These are phyloP conservation scores for Nakataea oryzae DNA, from an alignment of 2,329 filamentous ascomycete species.

Conservation along the genomic window DNA sequence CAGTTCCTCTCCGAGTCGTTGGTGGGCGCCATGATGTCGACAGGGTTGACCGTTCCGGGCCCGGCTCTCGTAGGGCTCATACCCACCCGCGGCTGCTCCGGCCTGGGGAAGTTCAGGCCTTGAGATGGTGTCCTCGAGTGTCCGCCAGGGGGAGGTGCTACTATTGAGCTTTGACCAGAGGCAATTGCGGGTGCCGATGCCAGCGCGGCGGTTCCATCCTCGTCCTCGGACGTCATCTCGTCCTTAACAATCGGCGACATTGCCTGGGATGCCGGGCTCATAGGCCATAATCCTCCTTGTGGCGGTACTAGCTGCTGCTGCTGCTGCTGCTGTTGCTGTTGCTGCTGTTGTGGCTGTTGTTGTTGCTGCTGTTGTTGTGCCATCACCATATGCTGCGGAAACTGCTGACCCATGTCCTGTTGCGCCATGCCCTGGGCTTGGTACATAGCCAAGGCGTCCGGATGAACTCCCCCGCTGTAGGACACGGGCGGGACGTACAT, in stretches of 20 bases:
- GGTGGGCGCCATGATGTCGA: conserved; percentile 39
- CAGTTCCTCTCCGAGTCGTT: conserved; percentile 22
- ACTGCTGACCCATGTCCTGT: not conserved
- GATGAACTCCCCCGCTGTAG: conserved; percentile 1
- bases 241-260: conserved; percentile 8
- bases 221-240: conserved; percentile 1
- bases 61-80: conserved; percentile 20
- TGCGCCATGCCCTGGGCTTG: not conserved
- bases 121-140: not conserved
- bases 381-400: conserved; percentile 5
- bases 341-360: conserved; percentile 1
- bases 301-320: not conserved
- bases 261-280: conserved; percentile 8
- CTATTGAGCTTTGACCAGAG: not conserved
- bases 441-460: not conserved
- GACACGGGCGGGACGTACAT: not conserved
- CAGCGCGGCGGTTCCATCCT: not conserved
- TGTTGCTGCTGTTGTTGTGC: not conserved
- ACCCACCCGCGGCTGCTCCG: conserved; percentile 6
- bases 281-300: conserved; percentile 7
- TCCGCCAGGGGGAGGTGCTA: not conserved
- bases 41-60: conserved; percentile 40
- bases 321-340: conserved; percentile 3
- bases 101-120: conserved; percentile 9
- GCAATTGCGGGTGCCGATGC: not conserved